Percentiles rank a stretch among this genome's conserved stretches.
Conservation (phyloP, 2,329 filamentous ascomycete species). For the Biscogniauxia mediterranea region DNA sequence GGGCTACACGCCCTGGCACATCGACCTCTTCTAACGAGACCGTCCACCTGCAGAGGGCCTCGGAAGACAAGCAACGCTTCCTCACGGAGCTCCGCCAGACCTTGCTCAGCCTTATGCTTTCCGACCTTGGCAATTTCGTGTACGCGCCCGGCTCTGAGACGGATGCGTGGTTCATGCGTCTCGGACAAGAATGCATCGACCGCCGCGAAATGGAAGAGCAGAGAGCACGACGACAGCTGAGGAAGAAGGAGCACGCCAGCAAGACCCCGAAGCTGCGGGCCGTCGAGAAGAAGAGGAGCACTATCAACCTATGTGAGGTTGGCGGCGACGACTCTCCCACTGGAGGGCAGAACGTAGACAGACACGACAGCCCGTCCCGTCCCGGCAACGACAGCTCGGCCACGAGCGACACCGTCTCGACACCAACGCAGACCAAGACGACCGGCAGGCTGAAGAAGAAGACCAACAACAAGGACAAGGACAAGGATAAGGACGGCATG, state of each 20-base stretch:
- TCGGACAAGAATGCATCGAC: conserved; percentile 65
- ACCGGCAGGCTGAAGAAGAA: not conserved
- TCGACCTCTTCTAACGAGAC: conserved; percentile 68
- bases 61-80: conserved; percentile 75
- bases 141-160: conserved; percentile 91
- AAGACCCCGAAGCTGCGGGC: conserved; percentile 48
- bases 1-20: conserved; percentile 59
- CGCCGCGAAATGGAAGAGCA: conserved; percentile 56
- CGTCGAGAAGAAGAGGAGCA: conserved; percentile 67
- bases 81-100: conserved; percentile 74
- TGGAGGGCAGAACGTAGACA: conserved; percentile 37
- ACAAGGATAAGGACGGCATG: conserved; percentile 33
- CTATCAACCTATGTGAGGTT: conserved; percentile 58
- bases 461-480: not conserved
- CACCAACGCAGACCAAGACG: conserved; percentile 24
- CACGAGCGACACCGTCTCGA: conserved; percentile 39
- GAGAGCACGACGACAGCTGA: conserved; percentile 39
- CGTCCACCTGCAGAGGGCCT: conserved; percentile 57
- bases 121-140: conserved; percentile 82
- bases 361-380: conserved; percentile 36
- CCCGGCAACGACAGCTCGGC: conserved; percentile 43
- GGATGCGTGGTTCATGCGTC: conserved; percentile 76
- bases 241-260: conserved; percentile 44
- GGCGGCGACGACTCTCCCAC: conserved; percentile 29
- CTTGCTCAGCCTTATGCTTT: conserved; percentile 79